Conservation (phyloP, 208 protist species). For the Trypanosoma lewisi region DNA sequence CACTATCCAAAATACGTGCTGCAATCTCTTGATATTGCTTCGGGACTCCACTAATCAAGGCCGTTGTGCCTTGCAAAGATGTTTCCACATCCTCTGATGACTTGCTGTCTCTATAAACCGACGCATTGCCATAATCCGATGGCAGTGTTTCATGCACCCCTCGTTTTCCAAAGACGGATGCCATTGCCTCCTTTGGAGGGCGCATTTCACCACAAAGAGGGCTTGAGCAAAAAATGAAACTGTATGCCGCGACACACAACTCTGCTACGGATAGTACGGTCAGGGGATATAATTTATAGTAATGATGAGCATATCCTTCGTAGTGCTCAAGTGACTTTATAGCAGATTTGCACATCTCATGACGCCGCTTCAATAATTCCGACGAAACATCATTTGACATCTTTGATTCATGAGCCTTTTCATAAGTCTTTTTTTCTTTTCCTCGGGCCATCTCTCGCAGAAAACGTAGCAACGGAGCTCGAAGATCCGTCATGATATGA, state of each 20-base stretch:
- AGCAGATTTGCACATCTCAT: background rate
- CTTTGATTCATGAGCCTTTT: background rate
- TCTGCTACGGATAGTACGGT: slow-evolving; percentile 46
- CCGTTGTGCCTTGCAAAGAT: background rate
- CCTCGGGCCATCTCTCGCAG: slow-evolving; percentile 3
- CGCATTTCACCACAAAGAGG: slow-evolving; percentile 48
- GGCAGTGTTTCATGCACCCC: background rate
- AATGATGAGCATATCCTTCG: slow-evolving; percentile 22
- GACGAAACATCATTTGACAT: background rate
- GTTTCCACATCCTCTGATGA: no score
- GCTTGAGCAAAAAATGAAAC: slow-evolving; percentile 64
- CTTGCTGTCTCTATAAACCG: slow-evolving; percentile 1
- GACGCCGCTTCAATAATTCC: background rate
- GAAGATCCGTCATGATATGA: slow-evolving; percentile 21
- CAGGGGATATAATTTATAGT: slow-evolving; percentile 3
- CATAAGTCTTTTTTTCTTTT: slow-evolving; percentile 7
- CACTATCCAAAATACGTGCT: slow-evolving; percentile 10
- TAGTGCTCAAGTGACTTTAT: slow-evolving; percentile 12
- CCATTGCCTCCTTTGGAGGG: slow-evolving; percentile 23
- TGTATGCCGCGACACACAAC: slow-evolving; percentile 60
- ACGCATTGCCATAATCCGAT: background rate
- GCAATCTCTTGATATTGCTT: slow-evolving; percentile 14
- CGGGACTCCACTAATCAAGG: slow-evolving; percentile 15
- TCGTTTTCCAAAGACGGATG: background rate
- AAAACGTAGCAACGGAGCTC: slow-evolving; percentile 21